These are phyloP conservation scores for Ceratobasidium sp. DNA, from an alignment of 1,284 basidiomycete species.

Conservation along the genomic window DNA sequence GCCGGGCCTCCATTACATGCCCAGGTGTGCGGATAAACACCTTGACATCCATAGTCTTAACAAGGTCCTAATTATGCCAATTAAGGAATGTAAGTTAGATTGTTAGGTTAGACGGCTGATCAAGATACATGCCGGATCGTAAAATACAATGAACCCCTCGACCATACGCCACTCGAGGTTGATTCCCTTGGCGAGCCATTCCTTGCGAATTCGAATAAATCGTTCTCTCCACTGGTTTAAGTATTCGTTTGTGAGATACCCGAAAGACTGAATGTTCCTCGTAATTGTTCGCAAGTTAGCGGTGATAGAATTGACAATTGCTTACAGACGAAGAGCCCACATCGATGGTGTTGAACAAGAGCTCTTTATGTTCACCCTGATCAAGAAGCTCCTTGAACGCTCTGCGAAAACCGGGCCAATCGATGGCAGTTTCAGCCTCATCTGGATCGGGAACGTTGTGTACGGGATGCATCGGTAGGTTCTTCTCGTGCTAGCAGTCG, in stretches of 20 bases:
- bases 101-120: too few relatives aligned
- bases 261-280: background rate
- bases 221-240: background rate
- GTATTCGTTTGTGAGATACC: background rate
- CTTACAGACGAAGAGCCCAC: background rate
- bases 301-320: background rate
- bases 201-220: background rate
- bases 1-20: background rate
- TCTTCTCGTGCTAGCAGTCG: background rate
- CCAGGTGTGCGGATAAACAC: background rate
- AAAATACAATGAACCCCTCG: background rate
- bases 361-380: background rate
- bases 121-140: too few relatives aligned
- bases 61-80: background rate
- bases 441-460: slow-evolving; percentile 1
- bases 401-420: background rate
- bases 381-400: background rate
- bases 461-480: background rate
- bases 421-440: slow-evolving; percentile 1
- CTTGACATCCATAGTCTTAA: background rate
- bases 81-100: too few relatives aligned
- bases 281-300: too few relatives aligned
- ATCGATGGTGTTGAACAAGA: background rate
- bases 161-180: background rate
- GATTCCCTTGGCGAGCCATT: background rate